Evolutionary conservation across 805 yeast species (phyloP).

Genomic region (Nakazawaea siamensis): DNA sequence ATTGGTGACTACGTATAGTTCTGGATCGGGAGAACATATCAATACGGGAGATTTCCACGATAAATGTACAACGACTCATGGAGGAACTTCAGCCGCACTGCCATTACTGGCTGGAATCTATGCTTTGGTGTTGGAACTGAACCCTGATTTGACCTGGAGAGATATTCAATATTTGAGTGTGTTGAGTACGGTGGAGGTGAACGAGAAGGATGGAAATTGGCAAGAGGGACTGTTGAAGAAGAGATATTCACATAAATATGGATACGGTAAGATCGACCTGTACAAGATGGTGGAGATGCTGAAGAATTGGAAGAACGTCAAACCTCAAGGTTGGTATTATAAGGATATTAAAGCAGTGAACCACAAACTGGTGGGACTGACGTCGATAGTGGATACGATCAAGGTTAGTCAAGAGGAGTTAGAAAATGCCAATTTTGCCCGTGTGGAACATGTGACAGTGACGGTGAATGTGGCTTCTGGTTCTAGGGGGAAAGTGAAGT

Average conservation of each 20-base stretch:
- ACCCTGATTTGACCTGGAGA: constrained; percentile 91
- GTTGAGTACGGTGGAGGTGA: constrained; percentile 59
- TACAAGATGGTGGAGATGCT: constrained; percentile 66
- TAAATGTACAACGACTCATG: constrained; percentile 68
- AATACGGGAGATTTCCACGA: constrained; percentile 77
- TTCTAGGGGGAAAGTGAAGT: constrained; percentile 61
- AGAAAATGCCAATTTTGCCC: constrained; percentile 49
- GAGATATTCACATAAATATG: constrained; percentile 77
- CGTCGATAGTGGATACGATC: constrained; percentile 27
- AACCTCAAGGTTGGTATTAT: constrained; percentile 83
- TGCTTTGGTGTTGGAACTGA: constrained; percentile 71
- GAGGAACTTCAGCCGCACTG: constrained; percentile 98
- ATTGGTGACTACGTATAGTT: constrained; percentile 85
- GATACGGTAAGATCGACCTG: constrained; percentile 90
- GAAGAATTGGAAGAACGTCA: constrained; percentile 70
- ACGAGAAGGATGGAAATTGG: constrained; percentile 62
- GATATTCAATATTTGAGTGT: constrained; percentile 85
- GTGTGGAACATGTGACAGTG: constrained; percentile 81
- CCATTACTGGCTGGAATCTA: constrained; percentile 97
- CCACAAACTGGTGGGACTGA: constrained; percentile 4
- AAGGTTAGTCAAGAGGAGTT: constrained; percentile 42
- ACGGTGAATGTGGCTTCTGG: constrained; percentile 61
- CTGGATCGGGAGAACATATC: constrained; percentile 85
- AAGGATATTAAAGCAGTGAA: constrained; percentile 31
- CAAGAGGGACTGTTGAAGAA: constrained; percentile 57